Evolutionary conservation across 306 rosid species (phyloP).

Genomic region (Sesbania bispinosa): DNA sequence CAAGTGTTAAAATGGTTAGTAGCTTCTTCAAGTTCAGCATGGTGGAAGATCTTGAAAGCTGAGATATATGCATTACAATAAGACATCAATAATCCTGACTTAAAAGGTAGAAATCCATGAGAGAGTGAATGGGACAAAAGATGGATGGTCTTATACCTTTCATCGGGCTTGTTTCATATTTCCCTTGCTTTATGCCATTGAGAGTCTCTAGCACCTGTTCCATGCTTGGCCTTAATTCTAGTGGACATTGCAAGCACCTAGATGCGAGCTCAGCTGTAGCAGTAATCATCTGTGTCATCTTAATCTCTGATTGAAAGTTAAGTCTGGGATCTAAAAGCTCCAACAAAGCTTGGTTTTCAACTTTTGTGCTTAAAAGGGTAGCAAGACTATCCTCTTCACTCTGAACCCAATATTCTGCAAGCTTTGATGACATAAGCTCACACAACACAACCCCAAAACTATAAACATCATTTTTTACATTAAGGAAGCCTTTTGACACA

Average conservation of each 20-base stretch:
- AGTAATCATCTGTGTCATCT: not conserved
- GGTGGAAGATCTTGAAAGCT: too few relatives aligned
- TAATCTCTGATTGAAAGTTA: not conserved
- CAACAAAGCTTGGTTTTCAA: too few relatives aligned
- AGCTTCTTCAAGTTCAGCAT: constrained; percentile 41
- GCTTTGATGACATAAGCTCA: too few relatives aligned
- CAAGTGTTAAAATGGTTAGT: constrained; percentile 27
- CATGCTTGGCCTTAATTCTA: not conserved
- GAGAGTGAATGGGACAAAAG: not conserved
- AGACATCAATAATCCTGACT: not conserved
- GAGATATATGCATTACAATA: not conserved
- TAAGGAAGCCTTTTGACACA: too few relatives aligned
- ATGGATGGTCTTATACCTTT: not conserved
- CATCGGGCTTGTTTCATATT: too few relatives aligned
- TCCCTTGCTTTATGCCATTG: too few relatives aligned
- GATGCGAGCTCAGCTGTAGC: not conserved
- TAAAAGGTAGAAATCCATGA: not conserved
- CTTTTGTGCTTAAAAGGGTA: too few relatives aligned
- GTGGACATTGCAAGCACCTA: not conserved
- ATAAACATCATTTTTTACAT: too few relatives aligned
- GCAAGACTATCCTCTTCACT: too few relatives aligned
- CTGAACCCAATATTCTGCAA: too few relatives aligned
- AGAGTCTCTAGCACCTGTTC: too few relatives aligned
- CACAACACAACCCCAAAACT: too few relatives aligned
- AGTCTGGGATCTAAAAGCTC: constrained; percentile 13